These are phyloP conservation scores for Kodamaea hsintzibuensis DNA, from an alignment of 805 yeast species.

Conservation along the genomic window DNA sequence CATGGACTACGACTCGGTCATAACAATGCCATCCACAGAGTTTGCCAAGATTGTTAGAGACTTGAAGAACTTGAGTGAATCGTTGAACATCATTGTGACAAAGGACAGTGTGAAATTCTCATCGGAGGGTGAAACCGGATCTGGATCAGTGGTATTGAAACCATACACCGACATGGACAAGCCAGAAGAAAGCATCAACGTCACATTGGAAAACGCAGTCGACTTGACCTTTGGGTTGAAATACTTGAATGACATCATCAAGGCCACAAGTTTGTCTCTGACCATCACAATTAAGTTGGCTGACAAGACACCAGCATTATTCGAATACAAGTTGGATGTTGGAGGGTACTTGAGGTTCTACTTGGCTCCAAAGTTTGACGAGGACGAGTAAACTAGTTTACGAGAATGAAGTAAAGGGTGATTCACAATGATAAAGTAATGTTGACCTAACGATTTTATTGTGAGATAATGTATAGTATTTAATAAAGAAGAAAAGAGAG, in stretches of 20 bases:
- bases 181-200: conserved; percentile 71
- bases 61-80: conserved; percentile 81
- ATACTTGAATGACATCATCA: conserved; percentile 87
- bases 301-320: conserved; percentile 89
- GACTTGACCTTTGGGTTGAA: conserved; percentile 88
- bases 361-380: conserved; percentile 97
- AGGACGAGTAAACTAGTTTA: conserved; percentile 57
- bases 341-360: conserved; percentile 94
- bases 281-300: conserved; percentile 84
- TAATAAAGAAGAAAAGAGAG: not conserved
- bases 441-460: not conserved
- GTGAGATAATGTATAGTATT: not conserved
- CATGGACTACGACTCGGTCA: conserved; percentile 82
- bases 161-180: conserved; percentile 81
- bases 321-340: conserved; percentile 81
- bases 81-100: conserved; percentile 80
- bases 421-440: too few relatives aligned
- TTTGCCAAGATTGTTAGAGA: conserved; percentile 90
- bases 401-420: not conserved
- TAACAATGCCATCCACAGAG: conserved; percentile 85
- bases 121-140: conserved; percentile 90
- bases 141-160: conserved; percentile 82
- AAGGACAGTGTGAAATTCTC: conserved; percentile 89
- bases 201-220: conserved; percentile 83
- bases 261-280: conserved; percentile 78